Percentiles rank a stretch among this genome's conserved stretches.
Evolutionary conservation across 805 yeast species (phyloP).

Genomic region (Candida dendrica): DNA sequence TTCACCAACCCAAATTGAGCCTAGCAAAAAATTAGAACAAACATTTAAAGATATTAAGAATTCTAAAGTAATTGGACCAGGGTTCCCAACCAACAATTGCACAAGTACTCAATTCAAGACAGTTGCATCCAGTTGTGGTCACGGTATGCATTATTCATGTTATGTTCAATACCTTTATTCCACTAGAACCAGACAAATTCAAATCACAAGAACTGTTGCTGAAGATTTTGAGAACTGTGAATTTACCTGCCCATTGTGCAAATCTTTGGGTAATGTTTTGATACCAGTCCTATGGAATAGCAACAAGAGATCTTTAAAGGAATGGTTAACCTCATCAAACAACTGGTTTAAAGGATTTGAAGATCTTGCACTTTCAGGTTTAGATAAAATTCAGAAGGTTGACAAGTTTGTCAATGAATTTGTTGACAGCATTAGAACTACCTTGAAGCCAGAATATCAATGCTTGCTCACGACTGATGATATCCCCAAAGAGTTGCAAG

Average conservation of each 20-base stretch:
- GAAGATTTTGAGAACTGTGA: constrained; percentile 66
- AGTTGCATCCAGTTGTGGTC: constrained; percentile 78
- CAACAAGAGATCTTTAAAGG: constrained; percentile 28
- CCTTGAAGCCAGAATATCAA: constrained; percentile 7
- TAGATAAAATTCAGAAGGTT: constrained; percentile 3
- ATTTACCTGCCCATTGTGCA: constrained; percentile 86
- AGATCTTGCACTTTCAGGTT: constrained; percentile 2
- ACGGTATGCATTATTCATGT: constrained; percentile 85
- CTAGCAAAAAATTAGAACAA: constrained; percentile 28
- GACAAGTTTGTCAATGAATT: constrained; percentile 7
- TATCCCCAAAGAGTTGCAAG: constrained; percentile 3
- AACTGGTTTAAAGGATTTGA: constrained; percentile 15
- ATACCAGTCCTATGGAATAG: constrained; percentile 63
- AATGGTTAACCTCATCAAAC: constrained; percentile 5
- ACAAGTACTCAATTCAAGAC: constrained; percentile 33
- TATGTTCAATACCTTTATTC: constrained; percentile 55
- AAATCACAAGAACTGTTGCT: constrained; percentile 77
- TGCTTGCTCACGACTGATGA: constrained; percentile 2
- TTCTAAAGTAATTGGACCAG: constrained; percentile 56
- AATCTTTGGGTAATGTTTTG: constrained; percentile 76
- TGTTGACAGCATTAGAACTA: constrained; percentile 1
- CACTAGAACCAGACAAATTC: constrained; percentile 50
- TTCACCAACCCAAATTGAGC: constrained; percentile 6
- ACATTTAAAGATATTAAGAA: constrained; percentile 31
- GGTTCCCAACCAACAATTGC: constrained; percentile 38